Conservation (phyloP, 192 early-diverging fungal genomes). For the Funneliformis mosseae region DNA sequence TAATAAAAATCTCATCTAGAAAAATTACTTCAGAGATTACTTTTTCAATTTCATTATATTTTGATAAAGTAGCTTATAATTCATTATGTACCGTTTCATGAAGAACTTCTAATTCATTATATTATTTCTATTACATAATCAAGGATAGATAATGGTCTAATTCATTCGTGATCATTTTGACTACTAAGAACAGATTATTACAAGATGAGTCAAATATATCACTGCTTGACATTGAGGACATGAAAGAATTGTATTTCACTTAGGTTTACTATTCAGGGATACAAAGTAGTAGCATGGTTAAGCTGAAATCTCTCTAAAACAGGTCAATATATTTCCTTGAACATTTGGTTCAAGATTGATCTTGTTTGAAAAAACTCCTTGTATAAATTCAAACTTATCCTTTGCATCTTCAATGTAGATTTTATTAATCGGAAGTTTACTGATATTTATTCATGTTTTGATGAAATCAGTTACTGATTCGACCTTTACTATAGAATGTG, state of each 20-base stretch:
- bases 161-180: neutral
- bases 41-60: conserved; percentile 84
- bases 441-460: no score
- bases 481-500: no score
- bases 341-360: no score
- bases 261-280: no score
- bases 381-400: conserved; percentile 67
- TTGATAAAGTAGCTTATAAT: conserved; percentile 20
- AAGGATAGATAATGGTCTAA: neutral
- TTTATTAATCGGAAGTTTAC: no score
- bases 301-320: conserved; percentile 30
- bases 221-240: neutral
- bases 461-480: no score
- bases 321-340: conserved; percentile 64
- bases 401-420: conserved; percentile 58
- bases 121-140: neutral
- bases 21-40: conserved; percentile 95
- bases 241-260: neutral
- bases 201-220: neutral
- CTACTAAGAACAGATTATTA: neutral
- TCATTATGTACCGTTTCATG: conserved; percentile 61
- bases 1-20: conserved; percentile 85
- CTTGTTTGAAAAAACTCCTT: conserved; percentile 65
- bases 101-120: conserved; percentile 32
- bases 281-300: neutral